Evolutionary conservation across 2,329 filamentous ascomycete species (phyloP).

Genomic region (Calonectria naviculata): DNA sequence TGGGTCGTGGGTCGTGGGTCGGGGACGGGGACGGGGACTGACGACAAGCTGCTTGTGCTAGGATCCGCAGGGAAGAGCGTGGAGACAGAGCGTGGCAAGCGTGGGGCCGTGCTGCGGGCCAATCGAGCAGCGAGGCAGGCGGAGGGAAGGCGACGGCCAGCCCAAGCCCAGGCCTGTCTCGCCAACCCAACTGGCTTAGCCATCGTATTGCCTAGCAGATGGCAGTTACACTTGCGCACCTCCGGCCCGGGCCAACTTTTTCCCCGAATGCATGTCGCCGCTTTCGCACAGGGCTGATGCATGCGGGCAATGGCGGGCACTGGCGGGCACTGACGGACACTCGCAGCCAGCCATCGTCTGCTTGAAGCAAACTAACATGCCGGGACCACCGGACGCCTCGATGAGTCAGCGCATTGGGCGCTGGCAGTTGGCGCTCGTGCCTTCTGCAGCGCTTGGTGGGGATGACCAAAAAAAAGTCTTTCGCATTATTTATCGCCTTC

Average conservation of each 20-base stretch:
- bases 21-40: slow-evolving; percentile 2
- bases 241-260: slow-evolving; percentile 2
- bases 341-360: not conserved
- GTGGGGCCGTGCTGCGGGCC: slow-evolving; percentile 7
- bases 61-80: slow-evolving; percentile 16
- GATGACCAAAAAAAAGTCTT: slow-evolving; percentile 30
- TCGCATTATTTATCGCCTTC: slow-evolving; percentile 31
- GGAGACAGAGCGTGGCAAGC: slow-evolving; percentile 8
- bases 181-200: not conserved
- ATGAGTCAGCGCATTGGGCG: not conserved
- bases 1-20: not conserved
- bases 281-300: slow-evolving; percentile 6
- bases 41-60: slow-evolving; percentile 22
- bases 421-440: slow-evolving; percentile 3
- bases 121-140: not conserved
- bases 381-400: not conserved
- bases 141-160: not conserved
- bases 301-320: not conserved
- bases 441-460: not conserved
- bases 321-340: not conserved
- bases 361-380: not conserved
- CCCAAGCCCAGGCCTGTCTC: not conserved
- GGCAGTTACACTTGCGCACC: too few relatives aligned
- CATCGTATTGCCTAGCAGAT: not conserved
- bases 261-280: slow-evolving; percentile 4